Percentiles rank a stretch among this genome's conserved stretches.
phyloP scores from a whole-genome alignment of 2,329 filamentous ascomycete species.

The Epichloe glyceriae region DNA sequence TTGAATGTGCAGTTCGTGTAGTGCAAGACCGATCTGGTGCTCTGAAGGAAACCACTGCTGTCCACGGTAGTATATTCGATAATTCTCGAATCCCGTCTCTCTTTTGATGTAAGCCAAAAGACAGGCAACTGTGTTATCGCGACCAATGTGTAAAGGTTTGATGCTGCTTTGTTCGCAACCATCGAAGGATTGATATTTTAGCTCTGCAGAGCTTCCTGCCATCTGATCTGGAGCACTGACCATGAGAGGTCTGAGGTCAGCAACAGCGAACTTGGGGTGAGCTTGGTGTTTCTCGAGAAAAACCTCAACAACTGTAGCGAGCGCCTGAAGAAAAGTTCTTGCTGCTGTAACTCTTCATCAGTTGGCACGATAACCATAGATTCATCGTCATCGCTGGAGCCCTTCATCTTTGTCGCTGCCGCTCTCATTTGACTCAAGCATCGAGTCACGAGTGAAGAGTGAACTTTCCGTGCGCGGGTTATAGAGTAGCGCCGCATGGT shows the following conservation, averaged over 20 bases:
- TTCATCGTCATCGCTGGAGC: constrained; percentile 36
- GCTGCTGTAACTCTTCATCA: constrained; percentile 32
- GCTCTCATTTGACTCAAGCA: constrained; percentile 58
- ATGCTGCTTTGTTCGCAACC: constrained; percentile 46
- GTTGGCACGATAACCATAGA: constrained; percentile 37
- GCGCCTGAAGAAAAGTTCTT: constrained; percentile 50
- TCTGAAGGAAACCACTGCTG: constrained; percentile 49
- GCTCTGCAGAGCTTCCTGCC: constrained; percentile 49
- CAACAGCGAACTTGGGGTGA: constrained; percentile 45
- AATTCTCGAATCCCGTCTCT: constrained; percentile 63
- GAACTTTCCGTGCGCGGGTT: constrained; percentile 40
- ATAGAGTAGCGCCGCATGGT: constrained; percentile 37
- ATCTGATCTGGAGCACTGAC: constrained; percentile 36
- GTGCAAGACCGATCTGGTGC: constrained; percentile 43
- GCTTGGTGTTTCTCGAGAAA: constrained; percentile 51
- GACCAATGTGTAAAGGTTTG: constrained; percentile 50
- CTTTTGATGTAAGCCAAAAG: constrained; percentile 54
- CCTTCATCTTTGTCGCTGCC: constrained; percentile 42
- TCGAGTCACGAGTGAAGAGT: constrained; percentile 58
- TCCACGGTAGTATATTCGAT: constrained; percentile 60
- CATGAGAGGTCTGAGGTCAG: constrained; percentile 42
- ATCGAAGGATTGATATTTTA: constrained; percentile 66
- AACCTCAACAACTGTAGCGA: constrained; percentile 56
- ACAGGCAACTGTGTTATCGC: constrained; percentile 56
- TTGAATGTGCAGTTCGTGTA: constrained; percentile 55